These are phyloP conservation scores for Fusarium heterosporum DNA, from an alignment of 2,329 filamentous ascomycete species.

Conservation along the genomic window DNA sequence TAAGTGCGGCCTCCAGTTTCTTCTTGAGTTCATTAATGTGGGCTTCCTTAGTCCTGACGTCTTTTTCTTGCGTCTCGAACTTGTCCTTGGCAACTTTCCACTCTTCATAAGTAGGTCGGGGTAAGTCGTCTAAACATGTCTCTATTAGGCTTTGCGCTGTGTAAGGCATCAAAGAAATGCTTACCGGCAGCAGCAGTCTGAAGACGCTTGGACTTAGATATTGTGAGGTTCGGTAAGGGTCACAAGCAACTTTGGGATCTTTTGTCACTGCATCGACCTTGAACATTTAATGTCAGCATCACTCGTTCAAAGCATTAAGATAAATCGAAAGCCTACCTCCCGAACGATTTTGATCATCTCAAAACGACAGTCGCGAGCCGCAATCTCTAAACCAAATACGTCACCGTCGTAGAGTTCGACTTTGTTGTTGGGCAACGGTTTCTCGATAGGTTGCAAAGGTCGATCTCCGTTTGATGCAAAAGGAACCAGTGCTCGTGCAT, in stretches of 20 bases:
- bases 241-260: background rate
- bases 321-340: background rate
- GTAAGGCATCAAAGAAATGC: background rate
- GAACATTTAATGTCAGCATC: background rate
- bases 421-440: background rate
- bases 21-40: background rate
- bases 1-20: background rate
- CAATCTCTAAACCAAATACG: background rate
- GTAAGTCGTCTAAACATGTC: no score
- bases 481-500: background rate
- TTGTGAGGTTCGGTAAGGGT: background rate
- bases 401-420: background rate
- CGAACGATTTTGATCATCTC: constrained; percentile 3
- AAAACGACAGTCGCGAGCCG: background rate
- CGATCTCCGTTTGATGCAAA: background rate
- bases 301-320: no score
- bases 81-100: background rate
- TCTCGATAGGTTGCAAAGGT: background rate
- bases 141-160: no score
- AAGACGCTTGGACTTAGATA: background rate
- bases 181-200: background rate
- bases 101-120: background rate
- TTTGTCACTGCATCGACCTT: background rate
- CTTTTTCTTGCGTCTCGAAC: background rate
- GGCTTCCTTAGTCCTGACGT: background rate